These are phyloP conservation scores for Fusarium sterilihyphosum DNA, from an alignment of 2,329 filamentous ascomycete genomes.

Conservation along the genomic window DNA sequence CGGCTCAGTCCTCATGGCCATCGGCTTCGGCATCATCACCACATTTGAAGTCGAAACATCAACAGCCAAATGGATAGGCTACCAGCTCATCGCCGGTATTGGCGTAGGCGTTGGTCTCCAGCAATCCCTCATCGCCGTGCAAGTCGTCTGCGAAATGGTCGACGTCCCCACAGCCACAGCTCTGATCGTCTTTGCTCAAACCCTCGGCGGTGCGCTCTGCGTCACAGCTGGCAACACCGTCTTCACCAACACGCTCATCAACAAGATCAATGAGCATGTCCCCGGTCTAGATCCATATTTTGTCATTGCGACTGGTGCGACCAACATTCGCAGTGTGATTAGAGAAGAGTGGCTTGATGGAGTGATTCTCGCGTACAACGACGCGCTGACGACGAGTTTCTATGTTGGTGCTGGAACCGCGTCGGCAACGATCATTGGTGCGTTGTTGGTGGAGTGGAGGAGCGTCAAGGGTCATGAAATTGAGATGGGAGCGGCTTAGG, in stretches of 20 bases:
- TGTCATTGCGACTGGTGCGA: constrained; percentile 51
- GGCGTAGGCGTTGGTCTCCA: constrained; percentile 56
- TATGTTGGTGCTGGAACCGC: constrained; percentile 56
- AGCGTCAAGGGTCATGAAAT: constrained; percentile 66
- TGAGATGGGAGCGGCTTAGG: constrained; percentile 43
- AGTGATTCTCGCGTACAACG: constrained; percentile 56
- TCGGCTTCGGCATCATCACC: constrained; percentile 55
- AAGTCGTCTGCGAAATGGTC: constrained; percentile 47
- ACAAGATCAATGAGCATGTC: constrained; percentile 49
- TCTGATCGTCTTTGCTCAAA: constrained; percentile 47
- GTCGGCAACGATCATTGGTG: constrained; percentile 55
- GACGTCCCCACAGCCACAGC: constrained; percentile 51
- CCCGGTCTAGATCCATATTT: constrained; percentile 48
- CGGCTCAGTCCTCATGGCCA: constrained; percentile 46
- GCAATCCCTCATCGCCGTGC: constrained; percentile 57
- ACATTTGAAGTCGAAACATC: constrained; percentile 50
- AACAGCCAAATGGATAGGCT: constrained; percentile 55
- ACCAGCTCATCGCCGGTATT: constrained; percentile 49
- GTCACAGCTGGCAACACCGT: constrained; percentile 60
- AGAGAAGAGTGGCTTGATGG: constrained; percentile 44
- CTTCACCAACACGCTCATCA: constrained; percentile 58
- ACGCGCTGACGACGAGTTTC: constrained; percentile 55
- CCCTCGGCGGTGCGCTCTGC: constrained; percentile 56
- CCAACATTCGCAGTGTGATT: constrained; percentile 47
- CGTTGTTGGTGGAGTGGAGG: constrained; percentile 61